Evolutionary conservation across 2,329 filamentous ascomycete genomes (phyloP), one percentile per base, ranked within the genome.

Genomic region (Hysterium pulicare): DNA sequence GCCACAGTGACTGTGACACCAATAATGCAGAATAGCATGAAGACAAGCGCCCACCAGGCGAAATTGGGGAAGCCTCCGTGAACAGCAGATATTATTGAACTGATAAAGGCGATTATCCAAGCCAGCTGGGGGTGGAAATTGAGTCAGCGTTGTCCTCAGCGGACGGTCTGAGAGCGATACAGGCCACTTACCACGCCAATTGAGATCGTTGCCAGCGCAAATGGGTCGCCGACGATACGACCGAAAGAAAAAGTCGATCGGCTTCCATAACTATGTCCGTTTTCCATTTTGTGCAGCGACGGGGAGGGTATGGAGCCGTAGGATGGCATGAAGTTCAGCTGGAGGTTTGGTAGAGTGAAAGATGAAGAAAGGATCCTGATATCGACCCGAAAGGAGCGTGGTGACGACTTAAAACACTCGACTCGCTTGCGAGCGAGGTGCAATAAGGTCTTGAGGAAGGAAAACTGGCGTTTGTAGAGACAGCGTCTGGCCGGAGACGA

Each of bases 161-260:
- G n/a, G n/a, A n/a, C n/a, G n/a, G n/a, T n/a, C n/a, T n/a, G 38
- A 8, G 47, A 11, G 28, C 32, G 26, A 24, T 23, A 15, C 38
- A 21, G n/a, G 20, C 13, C 32, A 79, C 89, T 69, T 81, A 96
- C 91, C 63, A 87, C 77, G 50, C 86, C 82, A 67, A 97, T 96
- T 44, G 91, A 96, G 51, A 95, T 82, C 26, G 93, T 97, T 42
- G 90, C 90, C 47, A 98, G 79, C 46, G 91, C 90, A 70, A 98
- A 97, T 5, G 93, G 93, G 71, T 98, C 91, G 58, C 93, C 93
- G 48, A 96, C 78, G 58, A 98, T 90, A 71, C 96, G 94, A 65
- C 87, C 87, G 68, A 90, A 70, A 68, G 81, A 85, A 69, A 95
- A 84, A 57, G 70, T 72, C 44, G 61, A 55, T 35, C 64, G 54